Evolutionary conservation across 116 monocot genomes (phyloP).

Genomic region (Trichopus zeylanicus): DNA sequence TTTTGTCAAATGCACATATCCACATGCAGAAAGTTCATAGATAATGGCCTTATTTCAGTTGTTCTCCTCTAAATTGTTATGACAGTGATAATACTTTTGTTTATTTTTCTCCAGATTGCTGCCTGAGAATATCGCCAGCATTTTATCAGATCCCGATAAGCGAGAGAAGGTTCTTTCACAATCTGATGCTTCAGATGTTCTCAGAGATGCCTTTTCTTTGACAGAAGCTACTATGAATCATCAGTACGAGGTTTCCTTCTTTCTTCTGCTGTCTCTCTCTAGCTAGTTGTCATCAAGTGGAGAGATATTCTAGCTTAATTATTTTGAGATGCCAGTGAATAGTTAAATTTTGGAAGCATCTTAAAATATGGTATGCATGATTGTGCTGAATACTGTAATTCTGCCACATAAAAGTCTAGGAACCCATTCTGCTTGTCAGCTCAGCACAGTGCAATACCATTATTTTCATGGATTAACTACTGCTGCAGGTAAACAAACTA

Average conservation of each 20-base stretch:
- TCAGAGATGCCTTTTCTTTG: slow-evolving; percentile 63
- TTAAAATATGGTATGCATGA: too few relatives aligned
- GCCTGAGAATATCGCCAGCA: slow-evolving; percentile 44
- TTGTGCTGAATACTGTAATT: too few relatives aligned
- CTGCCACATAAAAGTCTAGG: too few relatives aligned
- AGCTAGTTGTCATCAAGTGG: too few relatives aligned
- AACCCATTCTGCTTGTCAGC: too few relatives aligned
- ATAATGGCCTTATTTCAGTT: too few relatives aligned
- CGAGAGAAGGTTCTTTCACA: slow-evolving; percentile 45
- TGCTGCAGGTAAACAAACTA: neutral
- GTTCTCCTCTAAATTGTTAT: neutral
- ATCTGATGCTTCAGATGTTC: slow-evolving; percentile 82
- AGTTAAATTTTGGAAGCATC: too few relatives aligned
- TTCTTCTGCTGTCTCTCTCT: neutral
- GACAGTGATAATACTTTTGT: neutral
- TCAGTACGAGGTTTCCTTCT: slow-evolving; percentile 72
- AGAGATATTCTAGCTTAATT: too few relatives aligned
- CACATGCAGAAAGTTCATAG: too few relatives aligned
- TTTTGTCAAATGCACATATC: too few relatives aligned
- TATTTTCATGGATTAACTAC: neutral
- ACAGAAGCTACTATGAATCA: slow-evolving; percentile 85
- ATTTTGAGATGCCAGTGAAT: too few relatives aligned
- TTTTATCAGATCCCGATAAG: slow-evolving; percentile 52
- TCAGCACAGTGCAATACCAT: too few relatives aligned
- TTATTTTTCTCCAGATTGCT: slow-evolving; percentile 43